phyloP scores from a whole-genome alignment of 345 rosid species.

The Eucalyptus paniculata region DNA sequence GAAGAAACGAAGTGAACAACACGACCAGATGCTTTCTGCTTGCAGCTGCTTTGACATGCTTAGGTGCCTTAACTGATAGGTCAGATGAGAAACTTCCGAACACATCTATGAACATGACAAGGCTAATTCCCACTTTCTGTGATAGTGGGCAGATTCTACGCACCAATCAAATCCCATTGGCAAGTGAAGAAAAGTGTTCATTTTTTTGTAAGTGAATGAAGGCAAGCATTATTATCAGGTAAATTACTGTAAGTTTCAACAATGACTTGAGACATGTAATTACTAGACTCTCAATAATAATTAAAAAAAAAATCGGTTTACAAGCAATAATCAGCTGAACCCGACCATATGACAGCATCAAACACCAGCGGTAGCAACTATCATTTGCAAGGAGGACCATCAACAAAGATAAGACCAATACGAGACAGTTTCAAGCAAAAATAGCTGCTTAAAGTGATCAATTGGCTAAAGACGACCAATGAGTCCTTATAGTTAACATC shows the following conservation, averaged over 20 bases:
- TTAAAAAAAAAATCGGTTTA: neutral
- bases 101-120: neutral
- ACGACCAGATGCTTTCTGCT: neutral
- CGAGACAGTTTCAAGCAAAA: neutral
- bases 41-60: neutral
- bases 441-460: neutral
- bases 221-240: neutral
- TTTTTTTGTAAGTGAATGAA: neutral
- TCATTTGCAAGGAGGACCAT: neutral
- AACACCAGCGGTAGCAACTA: neutral
- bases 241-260: neutral
- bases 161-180: neutral
- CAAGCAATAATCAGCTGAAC: neutral
- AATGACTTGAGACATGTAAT: neutral
- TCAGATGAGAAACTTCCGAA: neutral
- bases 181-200: neutral
- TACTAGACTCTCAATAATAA: neutral
- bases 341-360: neutral
- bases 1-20: neutral
- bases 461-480: neutral
- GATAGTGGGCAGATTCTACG: neutral
- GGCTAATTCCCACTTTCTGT: neutral
- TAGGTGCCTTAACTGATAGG: neutral
- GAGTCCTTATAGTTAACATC: neutral
- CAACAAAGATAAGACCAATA: neutral